Evolutionary conservation across 495 filamentous ascomycete genomes (phyloP), one percentile per base, ranked within the genome.

Genomic region (Penicillium simplicissimum): DNA sequence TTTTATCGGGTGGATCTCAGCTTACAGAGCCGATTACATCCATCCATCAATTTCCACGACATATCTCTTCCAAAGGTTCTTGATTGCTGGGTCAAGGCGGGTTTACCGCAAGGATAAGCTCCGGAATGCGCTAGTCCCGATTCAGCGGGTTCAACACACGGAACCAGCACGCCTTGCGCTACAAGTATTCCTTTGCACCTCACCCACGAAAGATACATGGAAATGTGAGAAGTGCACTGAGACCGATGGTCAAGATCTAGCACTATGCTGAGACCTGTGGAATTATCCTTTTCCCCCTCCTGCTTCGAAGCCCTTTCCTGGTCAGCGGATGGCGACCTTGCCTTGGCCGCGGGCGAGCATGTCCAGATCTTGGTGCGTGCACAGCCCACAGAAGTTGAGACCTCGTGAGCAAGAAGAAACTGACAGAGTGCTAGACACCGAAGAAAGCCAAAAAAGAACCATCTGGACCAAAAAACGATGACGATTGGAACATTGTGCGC

Each of bases 261-360:
- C 45, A 55, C 28, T 35, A 81, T 81, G 79, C 49, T 72, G 33
- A 68, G 58, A 8, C 70, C 76, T 0, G 48, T 79, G 19, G 68
- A 77, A 51, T 62, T 80, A 3, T 66, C 69, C 13, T 52, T 76
- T 15, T 74, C 67, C 38, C 78, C 79, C 8, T 81, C 77, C 5
- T 80, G 75, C 61, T 69, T 71, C n/a, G 71, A 84, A 62, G 84
- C 82, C 54, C 73, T 89, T 13, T 74, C 79, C 48, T 90, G 87
- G 85, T 89, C 87, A 0, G 65, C 76, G 35, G 86, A 88, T 68
- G 84, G 85, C 34, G 81, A 87, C 55, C 72, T 90, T 17, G 86
- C 87, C 7, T 64, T 89, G 51, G 83, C 82, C 8, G 81, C 81
- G 8, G 81, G 83, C 21, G 86, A 88, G 62, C 70, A 81, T 61